Base-by-base conservation (phyloP, 495 filamentous ascomycete genomes). In the Neurospora sp. region DNA sequence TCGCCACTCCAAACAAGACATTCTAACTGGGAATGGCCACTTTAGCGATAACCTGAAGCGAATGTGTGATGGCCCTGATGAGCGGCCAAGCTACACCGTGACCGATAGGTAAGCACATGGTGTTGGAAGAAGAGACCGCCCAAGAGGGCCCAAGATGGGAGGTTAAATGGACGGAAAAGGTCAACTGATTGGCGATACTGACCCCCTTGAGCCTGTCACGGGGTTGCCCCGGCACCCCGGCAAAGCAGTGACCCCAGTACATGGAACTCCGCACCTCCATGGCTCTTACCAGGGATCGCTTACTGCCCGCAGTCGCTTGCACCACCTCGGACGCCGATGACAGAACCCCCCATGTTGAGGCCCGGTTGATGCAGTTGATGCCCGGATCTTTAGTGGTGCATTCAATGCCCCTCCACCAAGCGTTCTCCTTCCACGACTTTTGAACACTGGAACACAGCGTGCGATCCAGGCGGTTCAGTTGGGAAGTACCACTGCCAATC, bases 181-280 rank as follows among this genome's bases (percentile, higher is more conserved):
- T 78, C 75, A 76, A 78, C 75, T 79, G 79, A 79, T 79, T 80
- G 75, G 79, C 48, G 43, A 73, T 59, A 39, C 62, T 73, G 69
- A 74, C 73, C 72, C 74, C 75, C 73, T 66, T 34, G 71, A 74
- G 71, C 45, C 72, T 74, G 79, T 80, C 79, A 80, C 79, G 75
- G 54, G 76, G 77, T 75, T 66, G 69, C 28, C 13, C 71, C 42
- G 69, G 71, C 48, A 59, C 48, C 48, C 48, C 10, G 48, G 21
- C 21, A 59, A 15, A 15, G 11, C 48, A 19, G 24, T 62, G 54
- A 34, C 54, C 54, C 54, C 28, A 4, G 24, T 62, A 31, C 24
- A 62, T 62, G 48, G 24, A 28, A 62, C 48, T 62, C 48, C 24
- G 48, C 48, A 62, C 48, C 24, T 17, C 11, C 13, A 24, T 48